Evolutionary conservation across 176 grass and related monocot species (phyloP).

Genomic region (Pontederia crassipes): DNA sequence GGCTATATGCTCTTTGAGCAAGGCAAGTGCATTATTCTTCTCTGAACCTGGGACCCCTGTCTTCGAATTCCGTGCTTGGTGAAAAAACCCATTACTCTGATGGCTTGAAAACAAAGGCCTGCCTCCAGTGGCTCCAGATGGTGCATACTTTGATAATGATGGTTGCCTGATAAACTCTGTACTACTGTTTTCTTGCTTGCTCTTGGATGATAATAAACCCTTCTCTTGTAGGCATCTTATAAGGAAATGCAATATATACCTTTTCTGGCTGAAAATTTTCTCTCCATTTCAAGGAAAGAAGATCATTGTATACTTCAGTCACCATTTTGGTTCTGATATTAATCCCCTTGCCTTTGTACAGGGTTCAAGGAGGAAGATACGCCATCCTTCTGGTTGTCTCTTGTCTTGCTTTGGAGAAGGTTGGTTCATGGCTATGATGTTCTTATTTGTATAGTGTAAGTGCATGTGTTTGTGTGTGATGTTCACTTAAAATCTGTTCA

Average conservation of each 20-base stretch:
- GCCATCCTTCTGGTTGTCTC: too few species aligned
- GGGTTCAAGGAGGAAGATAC: too few species aligned
- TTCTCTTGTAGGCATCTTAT: constrained; percentile 39
- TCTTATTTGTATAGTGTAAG: too few species aligned
- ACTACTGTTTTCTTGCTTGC: constrained; percentile 38
- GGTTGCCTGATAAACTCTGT: constrained; percentile 24
- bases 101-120: constrained; percentile 36
- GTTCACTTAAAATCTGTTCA: too few species aligned
- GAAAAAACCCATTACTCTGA: constrained; percentile 34
- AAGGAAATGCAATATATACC: constrained; percentile 49
- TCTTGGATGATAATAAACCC: constrained; percentile 14
- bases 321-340: neutral
- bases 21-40: constrained; percentile 16
- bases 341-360: too few species aligned
- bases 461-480: too few species aligned
- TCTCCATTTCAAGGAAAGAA: neutral
- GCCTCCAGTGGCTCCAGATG: constrained; percentile 28
- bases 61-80: constrained; percentile 29
- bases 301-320: neutral
- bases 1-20: constrained; percentile 20
- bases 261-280: constrained; percentile 33
- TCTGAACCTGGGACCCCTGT: constrained; percentile 27
- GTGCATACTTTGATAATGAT: constrained; percentile 31
- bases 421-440: too few species aligned
- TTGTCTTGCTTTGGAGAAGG: too few species aligned